Evolutionary conservation across 192 early-diverging fungal genomes (phyloP), one percentile per base, ranked within the genome.

Genomic region (Diversispora eburnea): DNA sequence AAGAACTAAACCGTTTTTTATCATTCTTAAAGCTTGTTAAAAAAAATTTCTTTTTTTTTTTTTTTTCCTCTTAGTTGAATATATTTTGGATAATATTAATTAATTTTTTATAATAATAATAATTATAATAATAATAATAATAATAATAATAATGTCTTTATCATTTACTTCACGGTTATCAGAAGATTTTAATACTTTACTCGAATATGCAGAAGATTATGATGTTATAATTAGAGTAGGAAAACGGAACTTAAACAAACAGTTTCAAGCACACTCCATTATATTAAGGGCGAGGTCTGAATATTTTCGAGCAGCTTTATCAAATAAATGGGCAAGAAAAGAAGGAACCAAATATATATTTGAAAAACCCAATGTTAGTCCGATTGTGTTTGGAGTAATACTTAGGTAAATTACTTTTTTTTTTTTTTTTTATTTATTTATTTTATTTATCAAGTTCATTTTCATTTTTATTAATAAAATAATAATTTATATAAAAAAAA

Each of bases 251-350:
- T 13, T 0, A 20, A 54, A 7, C 8, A 54, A 57, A 70, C 52
- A 70, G 22, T 70, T 70, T 70, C 51, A 56, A 12, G 68, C 55
- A 45, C 68, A 70, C 42, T 56, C 51, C 7, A 7, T 70, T 22
- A 70, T 70, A 15, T 39, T 70, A 55, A 39, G 52, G 4, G 45
- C 41, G 6, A 54, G 68, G 51, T 70, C 68, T 17, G 68, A 70
- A 56, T 70, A 70, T 70, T 70, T 70, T 70, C 68, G 55, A 45
- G 48, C 68, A 13, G 68, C 68, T 10, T 70, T 70, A 41, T 70
- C 68, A 45, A 70, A 43, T 56, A 70, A 70, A 20, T 70, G 68
- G 68, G 51, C 55, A 20, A 70, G 6, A 56, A 70, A 56, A 43
- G 42, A 70, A 25, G 68, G 68, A 17, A 19, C 48, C 2, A 45